Evolutionary conservation across 164 flowering plant species (phyloP).

Genomic region (Piper longum): DNA sequence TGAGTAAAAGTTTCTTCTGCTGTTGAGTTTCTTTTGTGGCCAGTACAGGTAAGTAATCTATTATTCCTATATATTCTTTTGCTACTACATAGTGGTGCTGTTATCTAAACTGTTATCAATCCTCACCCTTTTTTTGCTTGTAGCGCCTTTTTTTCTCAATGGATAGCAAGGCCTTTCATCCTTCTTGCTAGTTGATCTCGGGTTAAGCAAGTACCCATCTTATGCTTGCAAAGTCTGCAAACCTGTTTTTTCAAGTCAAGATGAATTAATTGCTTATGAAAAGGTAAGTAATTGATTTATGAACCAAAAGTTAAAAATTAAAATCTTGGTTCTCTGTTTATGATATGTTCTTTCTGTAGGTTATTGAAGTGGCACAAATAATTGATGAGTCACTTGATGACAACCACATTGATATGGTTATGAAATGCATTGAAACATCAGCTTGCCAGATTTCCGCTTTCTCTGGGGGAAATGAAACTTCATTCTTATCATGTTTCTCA

Average conservation of each 20-base stretch:
- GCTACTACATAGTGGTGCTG: no score
- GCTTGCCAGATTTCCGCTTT: slow-evolving; percentile 29
- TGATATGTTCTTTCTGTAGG: slow-evolving; percentile 26
- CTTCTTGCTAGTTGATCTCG: slow-evolving; percentile 73
- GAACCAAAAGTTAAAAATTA: not conserved
- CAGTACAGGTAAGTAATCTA: slow-evolving; percentile 45
- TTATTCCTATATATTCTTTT: not conserved
- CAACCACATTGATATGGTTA: slow-evolving; percentile 32
- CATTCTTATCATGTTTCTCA: slow-evolving; percentile 39
- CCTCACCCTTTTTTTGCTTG: slow-evolving; percentile 10
- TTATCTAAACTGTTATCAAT: not conserved
- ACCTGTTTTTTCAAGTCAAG: slow-evolving; percentile 38
- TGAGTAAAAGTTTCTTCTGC: slow-evolving; percentile 46
- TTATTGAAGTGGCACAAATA: slow-evolving; percentile 77
- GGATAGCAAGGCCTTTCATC: slow-evolving; percentile 83
- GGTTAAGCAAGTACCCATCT: slow-evolving; percentile 69
- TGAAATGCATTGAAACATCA: slow-evolving; percentile 53
- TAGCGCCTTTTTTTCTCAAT: slow-evolving; percentile 86
- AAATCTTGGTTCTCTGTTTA: slow-evolving; percentile 6
- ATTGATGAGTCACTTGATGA: slow-evolving; percentile 75
- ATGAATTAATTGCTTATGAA: slow-evolving; percentile 65
- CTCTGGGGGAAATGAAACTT: slow-evolving; percentile 15
- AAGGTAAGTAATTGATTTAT: slow-evolving; percentile 47
- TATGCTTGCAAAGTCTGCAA: slow-evolving; percentile 55
- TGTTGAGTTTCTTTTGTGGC: slow-evolving; percentile 77